These are phyloP conservation scores for Botryosphaeria dothidea DNA, from an alignment of 2,329 filamentous ascomycete genomes.

Conservation along the genomic window DNA sequence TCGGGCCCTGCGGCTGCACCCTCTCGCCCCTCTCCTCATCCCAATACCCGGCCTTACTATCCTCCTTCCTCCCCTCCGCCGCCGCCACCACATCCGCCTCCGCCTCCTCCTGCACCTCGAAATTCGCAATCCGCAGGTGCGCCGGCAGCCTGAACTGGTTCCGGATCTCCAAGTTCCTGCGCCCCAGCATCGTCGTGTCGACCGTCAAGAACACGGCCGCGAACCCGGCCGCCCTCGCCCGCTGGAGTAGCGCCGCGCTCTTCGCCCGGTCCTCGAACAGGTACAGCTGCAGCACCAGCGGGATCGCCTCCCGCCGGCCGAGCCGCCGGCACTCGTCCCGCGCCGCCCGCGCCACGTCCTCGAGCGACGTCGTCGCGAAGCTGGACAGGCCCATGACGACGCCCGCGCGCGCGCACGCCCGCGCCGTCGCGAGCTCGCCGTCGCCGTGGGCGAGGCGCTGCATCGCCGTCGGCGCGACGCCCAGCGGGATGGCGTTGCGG, in stretches of 20 bases:
- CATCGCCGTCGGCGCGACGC: constrained; percentile 44
- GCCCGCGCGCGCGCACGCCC: constrained; percentile 40
- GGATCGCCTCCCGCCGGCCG: constrained; percentile 38
- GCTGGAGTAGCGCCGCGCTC: constrained; percentile 50
- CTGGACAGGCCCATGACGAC: constrained; percentile 41
- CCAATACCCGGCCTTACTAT: constrained; percentile 63
- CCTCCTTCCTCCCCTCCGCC: constrained; percentile 54
- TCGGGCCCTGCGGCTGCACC: neutral
- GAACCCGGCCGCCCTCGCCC: constrained; percentile 49
- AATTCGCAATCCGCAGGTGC: neutral
- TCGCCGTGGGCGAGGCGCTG: constrained; percentile 46
- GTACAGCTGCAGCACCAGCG: constrained; percentile 64
- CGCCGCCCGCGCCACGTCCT: constrained; percentile 50
- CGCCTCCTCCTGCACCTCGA: constrained; percentile 48
- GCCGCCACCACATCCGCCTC: constrained; percentile 61
- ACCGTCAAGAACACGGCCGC: constrained; percentile 60
- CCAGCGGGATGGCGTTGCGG: constrained; percentile 45
- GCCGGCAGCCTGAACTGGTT: constrained; percentile 40
- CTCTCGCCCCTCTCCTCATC: constrained; percentile 54
- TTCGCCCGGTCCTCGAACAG: constrained; percentile 58
- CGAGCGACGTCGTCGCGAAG: constrained; percentile 43
- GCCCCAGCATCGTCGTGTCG: constrained; percentile 59
- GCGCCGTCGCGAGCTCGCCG: constrained; percentile 45
- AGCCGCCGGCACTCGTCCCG: constrained; percentile 21
- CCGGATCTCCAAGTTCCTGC: constrained; percentile 52